Conservation (phyloP, 2,329 filamentous ascomycete species). For the Fusarium zealandicum region DNA sequence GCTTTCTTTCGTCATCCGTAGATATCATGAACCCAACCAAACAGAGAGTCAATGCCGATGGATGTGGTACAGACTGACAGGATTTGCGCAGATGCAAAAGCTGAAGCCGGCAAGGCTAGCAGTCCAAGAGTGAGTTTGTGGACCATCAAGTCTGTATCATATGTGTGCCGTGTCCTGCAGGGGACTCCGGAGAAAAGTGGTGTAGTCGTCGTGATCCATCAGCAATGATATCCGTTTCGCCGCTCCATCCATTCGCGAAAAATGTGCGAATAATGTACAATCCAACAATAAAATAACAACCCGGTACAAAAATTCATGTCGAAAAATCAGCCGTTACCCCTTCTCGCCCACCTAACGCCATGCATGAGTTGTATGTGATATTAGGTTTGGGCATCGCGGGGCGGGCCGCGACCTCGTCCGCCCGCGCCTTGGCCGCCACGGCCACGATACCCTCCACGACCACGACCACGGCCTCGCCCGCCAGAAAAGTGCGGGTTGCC, state of each 20-base stretch:
- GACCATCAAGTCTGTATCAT: conserved; percentile 32
- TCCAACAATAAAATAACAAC: conserved; percentile 48
- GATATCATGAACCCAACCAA: conserved; percentile 43
- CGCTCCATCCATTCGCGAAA: conserved; percentile 48
- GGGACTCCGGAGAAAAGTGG: conserved; percentile 30
- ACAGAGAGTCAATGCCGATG: conserved; percentile 45
- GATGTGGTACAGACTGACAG: conserved; percentile 42
- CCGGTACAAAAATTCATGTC: conserved; percentile 44
- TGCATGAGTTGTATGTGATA: conserved; percentile 38
- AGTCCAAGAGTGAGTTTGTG: conserved; percentile 23
- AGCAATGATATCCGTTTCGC: conserved; percentile 46
- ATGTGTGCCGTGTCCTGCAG: conserved; percentile 18
- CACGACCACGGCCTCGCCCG: conserved; percentile 49
- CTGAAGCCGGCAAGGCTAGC: conserved; percentile 30
- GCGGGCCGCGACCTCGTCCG: conserved; percentile 48
- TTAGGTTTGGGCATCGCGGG: conserved; percentile 48
- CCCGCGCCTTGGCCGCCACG: conserved; percentile 47
- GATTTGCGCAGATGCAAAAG: conserved; percentile 36
- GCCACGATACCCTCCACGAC: conserved; percentile 49
- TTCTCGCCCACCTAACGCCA: conserved; percentile 39
- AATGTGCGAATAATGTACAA: conserved; percentile 53
- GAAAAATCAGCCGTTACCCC: conserved; percentile 36
- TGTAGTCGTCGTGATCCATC: conserved; percentile 41
- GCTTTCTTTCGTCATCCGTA: conserved; percentile 42
- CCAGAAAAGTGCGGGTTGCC: conserved; percentile 45